A percentile compares a stretch with the other conserved stretches of the same genome.
These are phyloP conservation scores for Elongisporangium senticosum DNA, from an alignment of 352 stramenopile genomes.

Conservation along the genomic window DNA sequence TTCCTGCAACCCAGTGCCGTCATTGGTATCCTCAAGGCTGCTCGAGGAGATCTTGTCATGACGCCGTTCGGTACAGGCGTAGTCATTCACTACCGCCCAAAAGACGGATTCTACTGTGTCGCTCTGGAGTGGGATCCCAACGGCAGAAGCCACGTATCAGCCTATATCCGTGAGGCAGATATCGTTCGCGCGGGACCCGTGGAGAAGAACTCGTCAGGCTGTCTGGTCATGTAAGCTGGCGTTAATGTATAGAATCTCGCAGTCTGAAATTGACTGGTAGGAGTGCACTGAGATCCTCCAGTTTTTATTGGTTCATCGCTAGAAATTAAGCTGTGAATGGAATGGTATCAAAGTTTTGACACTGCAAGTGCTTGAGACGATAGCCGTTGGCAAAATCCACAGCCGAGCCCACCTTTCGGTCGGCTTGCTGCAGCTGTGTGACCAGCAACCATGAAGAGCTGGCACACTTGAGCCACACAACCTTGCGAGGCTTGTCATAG, in stretches of 20 bases:
- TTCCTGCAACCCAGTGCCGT: constrained; percentile 61
- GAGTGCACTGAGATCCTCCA: background rate
- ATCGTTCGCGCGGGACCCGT: constrained; percentile 48
- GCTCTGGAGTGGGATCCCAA: constrained; percentile 61
- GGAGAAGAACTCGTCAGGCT: constrained; percentile 57
- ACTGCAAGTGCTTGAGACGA: constrained; percentile 58
- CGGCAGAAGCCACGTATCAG: constrained; percentile 46
- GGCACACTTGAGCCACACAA: constrained; percentile 62
- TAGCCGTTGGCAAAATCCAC: constrained; percentile 81
- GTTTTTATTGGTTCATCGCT: background rate
- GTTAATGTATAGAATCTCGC: background rate
- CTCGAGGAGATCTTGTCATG: constrained; percentile 67
- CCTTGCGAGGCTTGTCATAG: constrained; percentile 69
- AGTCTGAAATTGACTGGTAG: background rate
- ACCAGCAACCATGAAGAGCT: constrained; percentile 57
- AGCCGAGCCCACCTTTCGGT: constrained; percentile 52
- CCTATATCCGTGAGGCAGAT: constrained; percentile 50
- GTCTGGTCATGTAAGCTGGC: constrained; percentile 59
- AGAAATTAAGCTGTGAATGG: background rate
- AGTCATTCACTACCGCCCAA: constrained; percentile 54
- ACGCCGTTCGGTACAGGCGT: constrained; percentile 75
- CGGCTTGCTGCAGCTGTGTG: constrained; percentile 59
- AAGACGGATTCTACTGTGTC: constrained; percentile 65
- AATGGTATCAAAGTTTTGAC: constrained; percentile 30
- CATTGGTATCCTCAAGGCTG: constrained; percentile 49